Percentiles rank a stretch among this genome's conserved stretches.
phyloP scores from a whole-genome alignment of 2,329 filamentous ascomycete species.

The Neofusicoccum cordaticola region DNA sequence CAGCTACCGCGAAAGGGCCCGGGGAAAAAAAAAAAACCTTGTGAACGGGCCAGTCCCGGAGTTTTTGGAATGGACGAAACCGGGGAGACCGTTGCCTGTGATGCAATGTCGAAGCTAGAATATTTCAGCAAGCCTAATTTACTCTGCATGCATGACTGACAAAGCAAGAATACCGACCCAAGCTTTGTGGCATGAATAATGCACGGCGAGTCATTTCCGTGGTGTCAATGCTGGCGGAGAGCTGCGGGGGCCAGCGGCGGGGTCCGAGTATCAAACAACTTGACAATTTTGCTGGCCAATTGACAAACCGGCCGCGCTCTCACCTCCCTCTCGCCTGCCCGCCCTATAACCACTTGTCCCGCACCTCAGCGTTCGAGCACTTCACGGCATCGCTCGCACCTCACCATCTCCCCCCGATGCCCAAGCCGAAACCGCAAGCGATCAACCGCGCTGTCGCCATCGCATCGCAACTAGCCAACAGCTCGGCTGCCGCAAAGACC shows the following conservation, averaged over 20 bases:
- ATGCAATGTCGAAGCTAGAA: background rate
- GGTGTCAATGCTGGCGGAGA: constrained; percentile 10
- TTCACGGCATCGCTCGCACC: background rate
- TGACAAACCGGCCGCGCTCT: background rate
- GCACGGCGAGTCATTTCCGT: background rate
- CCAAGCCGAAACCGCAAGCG: constrained; percentile 8
- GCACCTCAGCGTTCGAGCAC: background rate
- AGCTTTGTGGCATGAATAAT: background rate
- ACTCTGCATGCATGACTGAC: background rate
- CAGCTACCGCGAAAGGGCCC: too few relatives aligned
- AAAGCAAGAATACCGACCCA: constrained; percentile 4
- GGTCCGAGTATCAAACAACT: constrained; percentile 4
- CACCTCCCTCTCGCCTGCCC: background rate
- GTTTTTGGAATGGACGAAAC: background rate
- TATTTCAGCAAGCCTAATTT: background rate
- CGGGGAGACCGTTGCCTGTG: background rate
- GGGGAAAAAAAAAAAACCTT: too few relatives aligned
- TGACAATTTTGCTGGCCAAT: constrained; percentile 1
- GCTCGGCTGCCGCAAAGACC: background rate
- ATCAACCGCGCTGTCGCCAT: constrained; percentile 14
- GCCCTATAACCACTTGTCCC: background rate
- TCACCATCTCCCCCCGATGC: background rate
- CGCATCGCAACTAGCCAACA: constrained; percentile 5
- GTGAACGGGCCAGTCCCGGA: background rate
- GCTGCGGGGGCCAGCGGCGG: constrained; percentile 6